Base-by-base conservation (phyloP, 2,329 filamentous ascomycete genomes). In the Botrytis tulipae region DNA sequence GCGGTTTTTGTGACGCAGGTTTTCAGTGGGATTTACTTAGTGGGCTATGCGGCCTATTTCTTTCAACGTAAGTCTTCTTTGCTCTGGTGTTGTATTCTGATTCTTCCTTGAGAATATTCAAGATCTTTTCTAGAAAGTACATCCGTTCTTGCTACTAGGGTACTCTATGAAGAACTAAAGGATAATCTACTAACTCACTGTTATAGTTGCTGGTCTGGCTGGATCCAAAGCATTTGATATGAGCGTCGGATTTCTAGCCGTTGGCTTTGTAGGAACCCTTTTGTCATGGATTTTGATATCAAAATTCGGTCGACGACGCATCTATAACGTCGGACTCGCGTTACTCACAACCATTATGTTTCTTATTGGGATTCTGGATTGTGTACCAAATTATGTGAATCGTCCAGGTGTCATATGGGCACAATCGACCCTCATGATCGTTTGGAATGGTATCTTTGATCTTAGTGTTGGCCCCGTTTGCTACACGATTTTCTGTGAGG, bases 241-340 rank as follows among this genome's bases (percentile, higher is more conserved):
- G 51, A 87, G 87, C 79, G 86, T 91, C 29, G 90, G 91, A 79
- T 90, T 86, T 66, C 89, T 89, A 0, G 87, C 85, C 59, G 86
- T 91, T 2, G 88, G 90, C 78, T 84, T 82, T 80, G 81, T 91
- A 78, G 85, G 89, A 75, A 88, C 89, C 79, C 89, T 90, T 84
- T 83, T 89, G 46, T 91, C 89, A 68, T 92, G 90, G 90, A 81
- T 90, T 70, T 84, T 91, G 63, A 91, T 89, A 29, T 85, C 86
- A 0, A 90, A 88, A 80, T 84, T 88, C 71, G 89, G 89, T 78
- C 87, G 89, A 71, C 88, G 89, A 68, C 85, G 86, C 57, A 90
- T 91, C 80, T 91, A 91, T 80, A 84, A 90, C 72, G 89, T 86
- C 82, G 89, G 89, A 74, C 86, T 79, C 2, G 67, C 86, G 18